Evolutionary conservation across 306 rosid species (phyloP).

Genomic region (Cucumis hystrix): DNA sequence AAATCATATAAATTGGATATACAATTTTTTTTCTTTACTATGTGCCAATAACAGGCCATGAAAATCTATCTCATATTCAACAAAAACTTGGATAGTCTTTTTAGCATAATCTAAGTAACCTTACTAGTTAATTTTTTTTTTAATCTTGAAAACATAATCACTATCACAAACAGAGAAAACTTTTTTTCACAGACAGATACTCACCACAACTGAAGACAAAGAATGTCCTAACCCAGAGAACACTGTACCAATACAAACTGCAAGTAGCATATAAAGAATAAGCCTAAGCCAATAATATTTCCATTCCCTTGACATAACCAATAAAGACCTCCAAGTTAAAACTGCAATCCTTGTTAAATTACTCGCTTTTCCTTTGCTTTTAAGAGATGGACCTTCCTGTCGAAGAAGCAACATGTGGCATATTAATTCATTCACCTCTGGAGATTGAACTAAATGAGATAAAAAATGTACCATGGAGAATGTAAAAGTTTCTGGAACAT

Average conservation of each 20-base stretch:
- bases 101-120: background rate
- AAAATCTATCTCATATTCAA: background rate
- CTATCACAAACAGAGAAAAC: background rate
- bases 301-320: conserved; percentile 98
- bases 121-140: background rate
- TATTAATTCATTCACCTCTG: conserved; percentile 1
- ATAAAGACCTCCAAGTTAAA: conserved; percentile 88
- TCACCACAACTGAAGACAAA: conserved; percentile 84
- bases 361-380: conserved; percentile 86
- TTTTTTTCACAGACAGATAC: conserved; percentile 4
- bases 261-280: conserved; percentile 73
- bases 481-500: background rate
- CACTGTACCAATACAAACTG: conserved; percentile 72
- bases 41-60: background rate
- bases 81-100: background rate
- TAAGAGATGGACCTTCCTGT: conserved; percentile 91
- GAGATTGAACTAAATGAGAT: background rate
- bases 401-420: conserved; percentile 16
- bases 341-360: conserved; percentile 69
- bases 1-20: background rate
- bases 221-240: conserved; percentile 97
- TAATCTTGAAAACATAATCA: background rate
- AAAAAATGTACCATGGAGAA: background rate
- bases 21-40: background rate
- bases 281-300: conserved; percentile 97